These are phyloP conservation scores for Calendula officinalis DNA, from an alignment of 129 eudicot species.

Conservation along the genomic window DNA sequence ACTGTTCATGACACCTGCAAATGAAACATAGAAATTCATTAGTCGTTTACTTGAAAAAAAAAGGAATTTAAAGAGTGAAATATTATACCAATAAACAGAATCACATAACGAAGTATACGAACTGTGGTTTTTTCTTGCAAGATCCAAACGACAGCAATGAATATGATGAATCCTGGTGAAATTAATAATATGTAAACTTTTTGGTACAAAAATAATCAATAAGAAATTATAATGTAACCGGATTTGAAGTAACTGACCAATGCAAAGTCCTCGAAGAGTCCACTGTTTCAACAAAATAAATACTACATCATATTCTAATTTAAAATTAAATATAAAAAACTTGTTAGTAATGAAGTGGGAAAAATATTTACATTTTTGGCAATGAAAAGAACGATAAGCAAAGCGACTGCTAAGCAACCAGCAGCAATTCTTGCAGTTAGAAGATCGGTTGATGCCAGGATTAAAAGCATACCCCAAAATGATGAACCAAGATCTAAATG, in stretches of 20 bases:
- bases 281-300: slow-evolving; percentile 57
- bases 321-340: background rate
- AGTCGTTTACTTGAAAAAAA: slow-evolving; percentile 21
- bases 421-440: slow-evolving; percentile 91
- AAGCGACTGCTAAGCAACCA: slow-evolving; percentile 84
- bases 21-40: slow-evolving; percentile 19
- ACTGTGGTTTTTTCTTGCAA: slow-evolving; percentile 70
- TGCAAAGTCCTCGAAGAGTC: slow-evolving; percentile 98
- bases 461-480: slow-evolving; percentile 96
- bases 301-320: background rate
- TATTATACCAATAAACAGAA: slow-evolving; percentile 80
- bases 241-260: slow-evolving; percentile 57
- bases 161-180: slow-evolving; percentile 76
- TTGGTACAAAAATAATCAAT: background rate
- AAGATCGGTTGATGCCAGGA: slow-evolving; percentile 82
- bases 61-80: slow-evolving; percentile 6
- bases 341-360: background rate
- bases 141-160: slow-evolving; percentile 75
- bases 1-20: slow-evolving; percentile 98
- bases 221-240: slow-evolving; percentile 12
- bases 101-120: slow-evolving; percentile 72
- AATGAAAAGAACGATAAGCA: slow-evolving; percentile 78
- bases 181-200: background rate
- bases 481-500: slow-evolving; percentile 91
- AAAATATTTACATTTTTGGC: slow-evolving; percentile 74